Evolutionary conservation across 257 asterid genomes (phyloP).

Genomic region (Leptodermis oblonga): DNA sequence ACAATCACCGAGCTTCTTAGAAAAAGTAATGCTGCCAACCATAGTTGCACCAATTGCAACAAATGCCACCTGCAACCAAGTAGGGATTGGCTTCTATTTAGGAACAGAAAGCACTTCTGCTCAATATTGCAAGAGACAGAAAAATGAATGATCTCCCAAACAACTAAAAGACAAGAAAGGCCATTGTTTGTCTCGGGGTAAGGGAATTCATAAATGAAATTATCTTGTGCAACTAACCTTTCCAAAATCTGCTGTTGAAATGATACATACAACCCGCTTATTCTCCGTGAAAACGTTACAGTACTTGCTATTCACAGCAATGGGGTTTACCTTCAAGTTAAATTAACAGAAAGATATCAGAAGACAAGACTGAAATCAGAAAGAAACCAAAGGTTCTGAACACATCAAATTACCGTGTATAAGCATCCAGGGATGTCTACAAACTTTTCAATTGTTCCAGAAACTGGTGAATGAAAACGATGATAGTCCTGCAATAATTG

Average conservation of each 20-base stretch:
- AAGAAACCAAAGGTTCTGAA: not conserved
- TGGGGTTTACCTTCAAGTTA: slow-evolving; percentile 79
- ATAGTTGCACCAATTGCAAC: slow-evolving; percentile 98
- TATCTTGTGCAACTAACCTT: slow-evolving; percentile 55
- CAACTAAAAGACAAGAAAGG: not conserved
- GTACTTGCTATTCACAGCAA: slow-evolving; percentile 99
- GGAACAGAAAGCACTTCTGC: not conserved
- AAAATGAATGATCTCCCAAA: not conserved
- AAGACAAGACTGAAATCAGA: not conserved
- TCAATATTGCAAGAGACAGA: not conserved
- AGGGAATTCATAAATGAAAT: not conserved
- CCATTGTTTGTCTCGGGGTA: not conserved
- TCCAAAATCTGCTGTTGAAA: slow-evolving; percentile 84
- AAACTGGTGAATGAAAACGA: slow-evolving; percentile 88
- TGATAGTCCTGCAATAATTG: slow-evolving; percentile 80
- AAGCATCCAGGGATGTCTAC: slow-evolving; percentile 87
- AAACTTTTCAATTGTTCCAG: slow-evolving; percentile 85
- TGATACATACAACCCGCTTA: slow-evolving; percentile 72
- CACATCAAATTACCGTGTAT: slow-evolving; percentile 60
- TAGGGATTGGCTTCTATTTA: not conserved
- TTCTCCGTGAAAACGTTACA: slow-evolving; percentile 98
- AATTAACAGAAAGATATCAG: slow-evolving; percentile 4
- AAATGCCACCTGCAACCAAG: slow-evolving; percentile 75
- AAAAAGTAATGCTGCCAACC: slow-evolving; percentile 94
- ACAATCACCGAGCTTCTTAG: slow-evolving; percentile 57